Conservation (phyloP, 2,329 filamentous ascomycete genomes). For the Cytospora chrysosperma region DNA sequence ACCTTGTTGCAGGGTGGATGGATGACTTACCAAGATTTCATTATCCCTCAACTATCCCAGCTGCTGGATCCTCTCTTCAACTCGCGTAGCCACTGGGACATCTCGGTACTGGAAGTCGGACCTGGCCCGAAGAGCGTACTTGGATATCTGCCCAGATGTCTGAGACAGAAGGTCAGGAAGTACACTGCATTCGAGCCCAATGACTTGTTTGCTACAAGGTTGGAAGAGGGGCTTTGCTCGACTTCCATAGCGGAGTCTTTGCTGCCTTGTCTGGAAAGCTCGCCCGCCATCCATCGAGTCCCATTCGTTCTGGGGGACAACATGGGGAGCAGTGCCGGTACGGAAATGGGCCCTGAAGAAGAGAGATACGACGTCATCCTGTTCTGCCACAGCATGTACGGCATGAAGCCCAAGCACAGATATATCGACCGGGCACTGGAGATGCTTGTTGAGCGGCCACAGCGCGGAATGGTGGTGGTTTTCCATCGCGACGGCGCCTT, state of each 20-base stretch:
- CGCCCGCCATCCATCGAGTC: constrained; percentile 38
- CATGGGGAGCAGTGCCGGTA: constrained; percentile 25
- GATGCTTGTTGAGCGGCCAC: constrained; percentile 42
- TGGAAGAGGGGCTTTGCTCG: constrained; percentile 44
- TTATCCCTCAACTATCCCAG: constrained; percentile 47
- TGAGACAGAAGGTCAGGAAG: constrained; percentile 44
- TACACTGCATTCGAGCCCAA: constrained; percentile 58
- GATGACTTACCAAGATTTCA: constrained; percentile 48
- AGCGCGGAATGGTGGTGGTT: constrained; percentile 47
- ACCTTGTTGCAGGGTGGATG: constrained; percentile 39
- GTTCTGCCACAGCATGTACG: constrained; percentile 66
- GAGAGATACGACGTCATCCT: constrained; percentile 54
- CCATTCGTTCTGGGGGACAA: constrained; percentile 39
- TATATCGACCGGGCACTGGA: constrained; percentile 47
- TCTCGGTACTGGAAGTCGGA: constrained; percentile 60
- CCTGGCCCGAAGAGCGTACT: constrained; percentile 57
- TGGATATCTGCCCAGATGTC: constrained; percentile 42
- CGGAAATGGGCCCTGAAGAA: constrained; percentile 26
- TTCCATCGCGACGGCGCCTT: constrained; percentile 53
- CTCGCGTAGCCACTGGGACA: constrained; percentile 36
- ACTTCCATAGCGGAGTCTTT: constrained; percentile 31
- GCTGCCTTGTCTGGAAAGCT: constrained; percentile 42
- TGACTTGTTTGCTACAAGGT: constrained; percentile 39
- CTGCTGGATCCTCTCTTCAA: constrained; percentile 42
- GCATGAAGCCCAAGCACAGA: constrained; percentile 48